Base-by-base conservation (phyloP, 768 basidiomycete genomes). In the Exidia glandulosa region DNA sequence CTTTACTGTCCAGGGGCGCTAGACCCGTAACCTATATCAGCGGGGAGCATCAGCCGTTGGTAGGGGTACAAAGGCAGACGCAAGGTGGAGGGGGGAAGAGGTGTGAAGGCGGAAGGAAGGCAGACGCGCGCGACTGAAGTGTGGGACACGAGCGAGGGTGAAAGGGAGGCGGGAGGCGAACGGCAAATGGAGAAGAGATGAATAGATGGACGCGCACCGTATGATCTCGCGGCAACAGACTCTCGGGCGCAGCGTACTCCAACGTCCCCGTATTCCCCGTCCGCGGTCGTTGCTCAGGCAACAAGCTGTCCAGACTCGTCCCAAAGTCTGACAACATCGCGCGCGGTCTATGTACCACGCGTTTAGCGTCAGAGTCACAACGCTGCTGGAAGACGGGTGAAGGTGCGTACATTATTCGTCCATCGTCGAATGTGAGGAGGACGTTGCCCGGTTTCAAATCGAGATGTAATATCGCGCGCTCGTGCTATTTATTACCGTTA, bases 281-380 rank as follows among this genome's bases (percentile, higher is more conserved):
- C 27, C 94, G 81, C 16, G 77, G 72, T 13, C 82, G 74, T 19
- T 82, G 83, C 79, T 56, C 84, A 29, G 25, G 25, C 10, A 14
- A 27, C 10, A 13, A 80, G 19, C 91, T 91, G 66, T 95, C 93
- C 56, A 90, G 85, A 29, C 90, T 93, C 0, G 94, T 95, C 19
- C 94, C 94, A 71, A 97, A 97, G 66, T 97, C 94, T 2, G 91
- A 92, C 19, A 97, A 76, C 90, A 97, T 92, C 1, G 92, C 94
- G 66, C 90, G 82, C 2, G 94, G 94, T 60, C 93, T 94, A 59
- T 14, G 55, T 12, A 59, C 48, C 12, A 10, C 36, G 45, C 33
- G 50, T 36, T 32, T 59, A 41, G 34, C 31, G 32, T 23, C 14
- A 25, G 29, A 56, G 7, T 50, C 27, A 32, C 6, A 47, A n/a